phyloP scores from a whole-genome alignment of 768 basidiomycete genomes.

The Amanita subjunquillea region DNA sequence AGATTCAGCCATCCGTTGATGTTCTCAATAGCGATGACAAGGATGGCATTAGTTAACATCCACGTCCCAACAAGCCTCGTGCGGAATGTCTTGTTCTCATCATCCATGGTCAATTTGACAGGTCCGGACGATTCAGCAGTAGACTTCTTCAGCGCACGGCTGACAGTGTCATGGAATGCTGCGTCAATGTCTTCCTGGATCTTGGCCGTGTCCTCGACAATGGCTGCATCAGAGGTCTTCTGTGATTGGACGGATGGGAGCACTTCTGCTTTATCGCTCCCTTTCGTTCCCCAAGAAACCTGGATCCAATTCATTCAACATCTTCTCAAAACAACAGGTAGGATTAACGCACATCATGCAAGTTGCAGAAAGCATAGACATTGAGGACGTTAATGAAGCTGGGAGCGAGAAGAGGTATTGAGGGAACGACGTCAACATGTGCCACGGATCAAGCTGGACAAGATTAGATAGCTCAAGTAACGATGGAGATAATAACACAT shows the following conservation, averaged over 20 bases:
- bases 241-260: slow-evolving; percentile 83
- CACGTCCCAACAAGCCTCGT: slow-evolving; percentile 77
- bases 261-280: slow-evolving; percentile 87
- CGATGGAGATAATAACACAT: slow-evolving; percentile 18
- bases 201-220: slow-evolving; percentile 79
- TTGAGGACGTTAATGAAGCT: slow-evolving; percentile 94
- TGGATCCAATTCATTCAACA: not conserved
- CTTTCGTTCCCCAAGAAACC: slow-evolving; percentile 96
- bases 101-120: slow-evolving; percentile 70
- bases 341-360: slow-evolving; percentile 61
- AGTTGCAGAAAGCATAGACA: slow-evolving; percentile 95
- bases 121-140: slow-evolving; percentile 51
- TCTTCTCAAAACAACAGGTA: not conserved
- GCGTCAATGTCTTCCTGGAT: slow-evolving; percentile 85
- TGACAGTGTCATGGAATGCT: slow-evolving; percentile 86
- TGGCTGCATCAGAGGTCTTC: slow-evolving; percentile 65
- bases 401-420: slow-evolving; percentile 83
- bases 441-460: slow-evolving; percentile 86
- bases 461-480: not conserved
- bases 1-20: slow-evolving; percentile 49
- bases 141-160: slow-evolving; percentile 71
- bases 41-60: slow-evolving; percentile 62
- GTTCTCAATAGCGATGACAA: slow-evolving; percentile 71
- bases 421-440: slow-evolving; percentile 90
- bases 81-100: slow-evolving; percentile 87